A percentile compares a stretch with the other conserved stretches of the same genome.
Conservation (phyloP, 805 yeast genomes). For the Pichia gijzeniarum region DNA sequence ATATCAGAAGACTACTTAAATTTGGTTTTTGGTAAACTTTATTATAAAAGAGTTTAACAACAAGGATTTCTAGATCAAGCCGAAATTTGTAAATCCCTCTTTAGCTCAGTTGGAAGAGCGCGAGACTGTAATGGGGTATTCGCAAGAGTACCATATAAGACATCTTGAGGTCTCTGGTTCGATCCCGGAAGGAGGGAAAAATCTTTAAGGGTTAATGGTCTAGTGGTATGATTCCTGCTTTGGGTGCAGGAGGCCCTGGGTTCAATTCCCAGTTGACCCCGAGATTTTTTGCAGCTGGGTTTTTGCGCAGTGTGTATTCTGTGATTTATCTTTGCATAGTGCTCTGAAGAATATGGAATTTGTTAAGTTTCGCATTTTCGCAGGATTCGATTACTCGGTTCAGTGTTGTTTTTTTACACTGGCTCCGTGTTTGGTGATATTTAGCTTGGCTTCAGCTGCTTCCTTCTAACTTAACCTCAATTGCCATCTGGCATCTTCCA, state of each 20-base stretch:
- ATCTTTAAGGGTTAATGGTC: slow-evolving; percentile 33
- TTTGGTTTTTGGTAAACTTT: too few species aligned
- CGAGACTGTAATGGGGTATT: slow-evolving; percentile 17
- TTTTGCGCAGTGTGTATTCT: too few species aligned
- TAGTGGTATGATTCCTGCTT: slow-evolving; percentile 54
- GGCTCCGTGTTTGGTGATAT: too few species aligned
- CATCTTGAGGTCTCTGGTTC: slow-evolving; percentile 20
- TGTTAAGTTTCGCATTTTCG: too few species aligned
- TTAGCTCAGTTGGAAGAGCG: slow-evolving; percentile 22
- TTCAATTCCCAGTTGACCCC: slow-evolving; percentile 43
- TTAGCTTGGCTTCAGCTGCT: too few species aligned
- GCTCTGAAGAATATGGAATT: neutral
- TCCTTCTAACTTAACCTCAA: too few species aligned
- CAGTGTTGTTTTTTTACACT: too few species aligned
- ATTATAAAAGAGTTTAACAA: too few species aligned
- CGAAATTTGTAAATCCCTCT: slow-evolving; percentile 13
- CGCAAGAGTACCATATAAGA: slow-evolving; percentile 5
- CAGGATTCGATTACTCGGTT: too few species aligned
- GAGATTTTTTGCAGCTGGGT: neutral
- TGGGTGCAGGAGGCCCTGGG: slow-evolving; percentile 54
- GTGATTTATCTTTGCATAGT: too few species aligned
- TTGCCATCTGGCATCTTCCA: too few species aligned
- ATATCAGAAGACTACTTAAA: too few species aligned
- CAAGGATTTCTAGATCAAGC: neutral
- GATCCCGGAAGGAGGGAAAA: slow-evolving; percentile 18